Base-by-base conservation (phyloP, 2,329 filamentous ascomycete species). In the Fusarium solani-melongenae region DNA sequence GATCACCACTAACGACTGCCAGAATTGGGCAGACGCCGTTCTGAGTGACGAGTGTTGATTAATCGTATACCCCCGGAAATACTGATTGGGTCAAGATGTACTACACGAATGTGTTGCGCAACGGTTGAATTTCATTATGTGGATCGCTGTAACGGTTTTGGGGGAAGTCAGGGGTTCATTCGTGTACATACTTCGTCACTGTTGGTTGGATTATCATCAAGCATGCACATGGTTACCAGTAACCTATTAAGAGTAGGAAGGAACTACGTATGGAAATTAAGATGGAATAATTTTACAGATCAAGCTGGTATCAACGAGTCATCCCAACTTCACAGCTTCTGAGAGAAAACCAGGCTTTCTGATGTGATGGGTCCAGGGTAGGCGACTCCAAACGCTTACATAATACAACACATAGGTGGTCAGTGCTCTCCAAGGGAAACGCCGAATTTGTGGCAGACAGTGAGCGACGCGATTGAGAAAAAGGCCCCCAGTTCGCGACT, bases 401-500 rank as follows among this genome's bases (percentile, higher is more conserved):
- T 79, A 79, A 75, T 17, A 29, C 60, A 15, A 14, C 1, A 9
- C 31, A 2, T 3, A 55, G 39, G 51, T 66, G 56, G 57, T 29
- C 70, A 58, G 71, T 76, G 69, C 72, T 29, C 31, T n/a, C n/a
- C 44, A 65, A 69, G 71, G 71, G 58, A 74, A 72, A 70, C 59
- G 41, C 69, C 75, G 72, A 78, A 71, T 69, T 74, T 70, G 66
- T 67, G 70, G 68, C 65, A 62, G 73, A 66, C 62, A 67, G 63
- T 56, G 63, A 79, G 72, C 75, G 76, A 79, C 78, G 78, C 78
- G 76, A 79, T 78, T 76, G 69, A 79, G 77, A 75, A 79, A 80
- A 78, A 74, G 78, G 76, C 72, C 62, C 62, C 72, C 66, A 70
- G 66, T 70, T 78, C 75, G 75, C 77, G 77, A 79, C 77, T 77